phyloP scores from a whole-genome alignment of 75 land plant species.

The Adiantum capillusveneris region DNA sequence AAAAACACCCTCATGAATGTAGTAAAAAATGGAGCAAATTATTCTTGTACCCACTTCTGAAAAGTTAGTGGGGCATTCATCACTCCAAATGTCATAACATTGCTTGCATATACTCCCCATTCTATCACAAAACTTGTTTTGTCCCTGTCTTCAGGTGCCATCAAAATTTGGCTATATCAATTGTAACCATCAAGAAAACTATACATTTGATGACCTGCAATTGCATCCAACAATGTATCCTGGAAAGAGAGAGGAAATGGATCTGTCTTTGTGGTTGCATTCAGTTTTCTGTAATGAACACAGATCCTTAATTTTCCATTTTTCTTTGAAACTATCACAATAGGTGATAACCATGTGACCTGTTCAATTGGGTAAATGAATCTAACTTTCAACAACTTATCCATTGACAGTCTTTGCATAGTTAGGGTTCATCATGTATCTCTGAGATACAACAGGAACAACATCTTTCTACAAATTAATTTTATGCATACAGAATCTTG shows the following conservation, averaged over 20 bases:
- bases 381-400: background rate
- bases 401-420: background rate
- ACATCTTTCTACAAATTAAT: too few species aligned
- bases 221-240: too few species aligned
- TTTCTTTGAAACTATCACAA: too few species aligned
- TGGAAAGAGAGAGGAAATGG: too few species aligned
- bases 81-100: background rate
- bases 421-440: background rate
- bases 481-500: too few species aligned
- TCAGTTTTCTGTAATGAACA: too few species aligned
- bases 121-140: background rate
- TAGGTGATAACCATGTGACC: background rate
- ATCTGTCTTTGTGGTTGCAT: too few species aligned
- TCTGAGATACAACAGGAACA: background rate
- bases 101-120: background rate
- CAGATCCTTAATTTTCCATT: background rate
- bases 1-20: slow-evolving; percentile 1
- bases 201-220: too few species aligned
- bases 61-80: background rate
- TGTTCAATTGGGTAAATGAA: background rate
- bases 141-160: too few species aligned
- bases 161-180: too few species aligned
- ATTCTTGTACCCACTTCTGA: background rate
- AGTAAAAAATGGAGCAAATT: background rate
- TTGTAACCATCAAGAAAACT: too few species aligned